phyloP scores from a whole-genome alignment of 192 early-diverging fungal genomes.

The Dissophora globulifera region DNA sequence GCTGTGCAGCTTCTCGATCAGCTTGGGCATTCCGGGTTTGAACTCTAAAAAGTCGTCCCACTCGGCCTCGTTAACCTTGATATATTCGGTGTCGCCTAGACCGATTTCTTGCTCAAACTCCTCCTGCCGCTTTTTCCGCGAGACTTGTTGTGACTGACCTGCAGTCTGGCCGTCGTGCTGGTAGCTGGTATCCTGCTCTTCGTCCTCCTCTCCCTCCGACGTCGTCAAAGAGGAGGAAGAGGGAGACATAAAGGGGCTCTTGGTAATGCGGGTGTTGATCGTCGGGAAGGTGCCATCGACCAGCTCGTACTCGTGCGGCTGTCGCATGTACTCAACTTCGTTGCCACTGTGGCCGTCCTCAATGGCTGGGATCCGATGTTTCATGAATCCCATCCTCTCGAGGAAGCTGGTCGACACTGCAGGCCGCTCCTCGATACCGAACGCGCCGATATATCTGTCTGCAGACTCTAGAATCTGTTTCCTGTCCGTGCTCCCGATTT shows the following conservation, averaged over 20 bases:
- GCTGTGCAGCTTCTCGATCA: conserved; percentile 50
- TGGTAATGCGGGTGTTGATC: conserved; percentile 42
- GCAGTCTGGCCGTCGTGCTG: not conserved
- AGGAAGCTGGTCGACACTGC: conserved; percentile 56
- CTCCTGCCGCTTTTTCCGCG: conserved; percentile 38
- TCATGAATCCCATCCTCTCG: conserved; percentile 58
- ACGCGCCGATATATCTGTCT: conserved; percentile 52
- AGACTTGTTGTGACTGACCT: not conserved
- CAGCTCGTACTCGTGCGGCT: conserved; percentile 20
- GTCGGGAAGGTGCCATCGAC: conserved; percentile 49
- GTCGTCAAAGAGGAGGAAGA: not conserved
- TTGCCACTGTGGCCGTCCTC: conserved; percentile 11
- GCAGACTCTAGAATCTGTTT: conserved; percentile 49
- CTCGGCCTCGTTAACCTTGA: conserved; percentile 51
- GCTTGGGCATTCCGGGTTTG: conserved; percentile 42
- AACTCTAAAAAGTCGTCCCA: conserved; percentile 54
- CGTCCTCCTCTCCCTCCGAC: not conserved
- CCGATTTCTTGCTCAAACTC: conserved; percentile 29
- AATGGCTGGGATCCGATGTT: not conserved
- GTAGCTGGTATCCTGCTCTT: not conserved
- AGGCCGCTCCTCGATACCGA: conserved; percentile 58
- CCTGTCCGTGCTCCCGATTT: conserved; percentile 46
- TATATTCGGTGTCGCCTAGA: conserved; percentile 42
- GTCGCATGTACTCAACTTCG: not conserved
- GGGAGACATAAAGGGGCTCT: conserved; percentile 3